phyloP scores from a whole-genome alignment of 1,139 yeast genomes.

The Komagataea norvegica region DNA sequence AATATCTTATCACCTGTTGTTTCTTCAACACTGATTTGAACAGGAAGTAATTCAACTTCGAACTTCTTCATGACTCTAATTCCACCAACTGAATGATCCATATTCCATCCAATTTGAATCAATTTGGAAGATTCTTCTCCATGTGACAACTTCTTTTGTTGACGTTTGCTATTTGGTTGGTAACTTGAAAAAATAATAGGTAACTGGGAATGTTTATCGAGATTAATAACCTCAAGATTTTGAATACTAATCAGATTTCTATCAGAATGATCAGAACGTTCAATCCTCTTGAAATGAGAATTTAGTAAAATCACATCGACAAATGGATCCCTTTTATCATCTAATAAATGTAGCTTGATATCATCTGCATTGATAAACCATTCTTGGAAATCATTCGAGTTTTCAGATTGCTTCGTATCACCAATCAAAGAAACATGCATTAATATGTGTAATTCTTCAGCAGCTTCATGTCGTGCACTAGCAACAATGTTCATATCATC shows the following conservation, averaged over 20 bases:
- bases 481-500: conserved; percentile 31
- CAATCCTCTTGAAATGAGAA: conserved; percentile 56
- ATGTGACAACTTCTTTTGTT: conserved; percentile 16
- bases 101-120: conserved; percentile 53
- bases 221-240: conserved; percentile 66
- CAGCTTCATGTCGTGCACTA: conserved; percentile 27
- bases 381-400: conserved; percentile 28
- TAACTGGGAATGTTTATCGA: conserved; percentile 54
- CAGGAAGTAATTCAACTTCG: conserved; percentile 48
- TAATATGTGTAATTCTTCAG: conserved; percentile 29
- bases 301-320: conserved; percentile 67
- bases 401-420: conserved; percentile 21
- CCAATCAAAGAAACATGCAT: conserved; percentile 31
- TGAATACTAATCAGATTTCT: conserved; percentile 54
- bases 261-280: conserved; percentile 60
- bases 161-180: conserved; percentile 17
- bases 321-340: conserved; percentile 57
- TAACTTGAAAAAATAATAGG: conserved; percentile 69
- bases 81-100: conserved; percentile 66
- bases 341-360: conserved; percentile 66
- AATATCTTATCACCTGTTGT: conserved; percentile 52
- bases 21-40: conserved; percentile 57
- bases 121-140: conserved; percentile 28
- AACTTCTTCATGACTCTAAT: conserved; percentile 54
- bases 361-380: conserved; percentile 73